These are phyloP conservation scores for Nakazawaea wyomingensis DNA, from an alignment of 805 yeast genomes.

Conservation along the genomic window DNA sequence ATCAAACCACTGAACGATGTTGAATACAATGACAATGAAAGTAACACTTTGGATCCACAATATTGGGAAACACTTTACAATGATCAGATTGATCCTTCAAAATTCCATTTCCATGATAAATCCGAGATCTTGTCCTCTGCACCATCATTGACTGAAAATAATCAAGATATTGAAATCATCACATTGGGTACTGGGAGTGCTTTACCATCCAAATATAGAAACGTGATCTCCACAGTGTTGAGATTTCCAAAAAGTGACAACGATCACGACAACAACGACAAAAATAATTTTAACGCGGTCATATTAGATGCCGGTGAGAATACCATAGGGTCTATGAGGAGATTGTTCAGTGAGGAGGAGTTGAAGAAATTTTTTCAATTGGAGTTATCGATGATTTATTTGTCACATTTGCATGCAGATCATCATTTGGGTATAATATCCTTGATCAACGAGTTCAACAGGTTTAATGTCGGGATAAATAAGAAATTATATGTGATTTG, in stretches of 20 bases:
- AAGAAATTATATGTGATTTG: constrained; percentile 51
- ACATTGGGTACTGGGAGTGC: constrained; percentile 95
- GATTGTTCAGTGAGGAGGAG: constrained; percentile 52
- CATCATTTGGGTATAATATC: constrained; percentile 86
- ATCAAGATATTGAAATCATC: constrained; percentile 57
- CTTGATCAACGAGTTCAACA: constrained; percentile 65
- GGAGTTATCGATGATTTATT: constrained; percentile 61
- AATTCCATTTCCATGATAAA: constrained; percentile 20
- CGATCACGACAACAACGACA: no score
- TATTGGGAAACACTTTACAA: constrained; percentile 31
- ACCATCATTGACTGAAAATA: constrained; percentile 21
- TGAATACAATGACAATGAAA: not conserved
- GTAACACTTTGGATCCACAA: constrained; percentile 2
- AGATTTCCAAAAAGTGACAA: constrained; percentile 67
- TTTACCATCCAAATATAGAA: constrained; percentile 75
- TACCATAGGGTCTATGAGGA: constrained; percentile 64
- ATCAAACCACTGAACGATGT: constrained; percentile 17
- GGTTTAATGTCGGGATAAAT: constrained; percentile 27
- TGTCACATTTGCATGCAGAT: constrained; percentile 95
- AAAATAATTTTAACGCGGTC: constrained; percentile 30
- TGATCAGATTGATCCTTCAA: constrained; percentile 24
- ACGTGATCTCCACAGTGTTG: constrained; percentile 76
- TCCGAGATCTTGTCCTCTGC: constrained; percentile 31
- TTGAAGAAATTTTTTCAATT: constrained; percentile 35
- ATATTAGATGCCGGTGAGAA: constrained; percentile 95